Evolutionary conservation across 805 yeast species (phyloP), one percentile per base, ranked within the genome.

Genomic region (Suhomyces canberraensis): DNA sequence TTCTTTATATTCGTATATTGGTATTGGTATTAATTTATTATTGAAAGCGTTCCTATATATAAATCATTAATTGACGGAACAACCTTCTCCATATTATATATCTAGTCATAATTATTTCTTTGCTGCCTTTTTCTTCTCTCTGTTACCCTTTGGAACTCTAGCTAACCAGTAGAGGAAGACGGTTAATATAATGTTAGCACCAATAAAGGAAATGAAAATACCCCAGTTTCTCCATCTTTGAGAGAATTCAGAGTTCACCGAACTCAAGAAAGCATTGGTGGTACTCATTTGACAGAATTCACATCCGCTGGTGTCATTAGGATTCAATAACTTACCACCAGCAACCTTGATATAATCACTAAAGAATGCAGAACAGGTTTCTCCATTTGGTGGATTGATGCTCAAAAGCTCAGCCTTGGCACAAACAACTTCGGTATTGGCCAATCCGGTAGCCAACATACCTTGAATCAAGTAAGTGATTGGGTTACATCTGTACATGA

Each of bases 401-500:
- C 29, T 21, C 11, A 63, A 50, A 29, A 56, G 48, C 39, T 65
- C 70, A 19, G 46, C 33, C 14, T 40, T 18, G n/a, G 50, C 17
- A 47, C 71, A 64, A 3, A 20, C 33, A 2, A 61, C 64, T 7
- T 33, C 52, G 41, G 78, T 58, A 35, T 62, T 60, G 22, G 73
- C 69, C 52, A 73, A 63, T 51, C 84, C 91, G 11, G 60, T 17
- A 63, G 67, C 29, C 29, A 79, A 64, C 42, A 82, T 65, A 35
- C 76, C 68, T 44, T 76, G 78, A 40, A 85, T 65, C 56, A 81
- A 76, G 53, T 86, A 86, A 1, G 91, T 83, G 60, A 74, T 73
- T 8, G 84, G 95, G 17, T 86, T 80, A 15, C 69, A 71, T 47
- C 83, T 75, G 75, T 84, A 81, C 89, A 86, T 83, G 56, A 83